Conservation (phyloP, 1,139 yeast genomes). For the Debaryomyces udenii region DNA sequence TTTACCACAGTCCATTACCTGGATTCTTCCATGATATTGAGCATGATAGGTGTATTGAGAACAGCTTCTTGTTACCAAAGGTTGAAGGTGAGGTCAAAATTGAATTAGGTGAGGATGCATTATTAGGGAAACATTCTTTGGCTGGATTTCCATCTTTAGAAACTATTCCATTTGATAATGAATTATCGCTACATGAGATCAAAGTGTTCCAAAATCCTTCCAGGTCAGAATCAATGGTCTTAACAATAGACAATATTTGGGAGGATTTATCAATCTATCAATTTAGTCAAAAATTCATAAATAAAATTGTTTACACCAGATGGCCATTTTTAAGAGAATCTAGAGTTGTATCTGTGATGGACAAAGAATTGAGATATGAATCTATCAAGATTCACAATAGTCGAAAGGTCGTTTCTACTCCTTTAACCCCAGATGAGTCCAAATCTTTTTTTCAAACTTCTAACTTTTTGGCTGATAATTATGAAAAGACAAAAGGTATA, state of each 20-base stretch:
- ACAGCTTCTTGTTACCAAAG: slow-evolving; percentile 53
- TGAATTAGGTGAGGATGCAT: slow-evolving; percentile 71
- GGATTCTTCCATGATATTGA: slow-evolving; percentile 77
- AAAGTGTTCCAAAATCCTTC: slow-evolving; percentile 85
- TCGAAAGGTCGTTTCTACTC: slow-evolving; percentile 42
- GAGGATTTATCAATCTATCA: slow-evolving; percentile 51
- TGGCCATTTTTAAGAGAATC: slow-evolving; percentile 94
- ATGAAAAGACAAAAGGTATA: slow-evolving; percentile 59
- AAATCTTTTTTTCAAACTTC: slow-evolving; percentile 42
- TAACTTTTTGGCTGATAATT: slow-evolving; percentile 36
- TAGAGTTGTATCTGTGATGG: slow-evolving; percentile 64
- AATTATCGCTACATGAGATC: slow-evolving; percentile 63
- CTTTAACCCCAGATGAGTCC: slow-evolving; percentile 43
- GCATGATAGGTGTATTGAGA: slow-evolving; percentile 76
- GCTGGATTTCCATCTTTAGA: slow-evolving; percentile 91
- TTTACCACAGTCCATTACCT: slow-evolving; percentile 79
- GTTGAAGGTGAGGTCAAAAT: slow-evolving; percentile 51
- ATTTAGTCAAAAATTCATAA: slow-evolving; percentile 62
- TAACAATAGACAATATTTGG: slow-evolving; percentile 59
- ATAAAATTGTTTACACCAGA: slow-evolving; percentile 66
- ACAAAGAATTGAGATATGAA: slow-evolving; percentile 53
- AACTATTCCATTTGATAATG: slow-evolving; percentile 61
- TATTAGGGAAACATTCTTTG: slow-evolving; percentile 65
- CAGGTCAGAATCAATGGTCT: slow-evolving; percentile 77
- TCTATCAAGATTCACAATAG: slow-evolving; percentile 33